Conservation (phyloP, 2,329 filamentous ascomycete species). For the Fusarium tricinctum region DNA sequence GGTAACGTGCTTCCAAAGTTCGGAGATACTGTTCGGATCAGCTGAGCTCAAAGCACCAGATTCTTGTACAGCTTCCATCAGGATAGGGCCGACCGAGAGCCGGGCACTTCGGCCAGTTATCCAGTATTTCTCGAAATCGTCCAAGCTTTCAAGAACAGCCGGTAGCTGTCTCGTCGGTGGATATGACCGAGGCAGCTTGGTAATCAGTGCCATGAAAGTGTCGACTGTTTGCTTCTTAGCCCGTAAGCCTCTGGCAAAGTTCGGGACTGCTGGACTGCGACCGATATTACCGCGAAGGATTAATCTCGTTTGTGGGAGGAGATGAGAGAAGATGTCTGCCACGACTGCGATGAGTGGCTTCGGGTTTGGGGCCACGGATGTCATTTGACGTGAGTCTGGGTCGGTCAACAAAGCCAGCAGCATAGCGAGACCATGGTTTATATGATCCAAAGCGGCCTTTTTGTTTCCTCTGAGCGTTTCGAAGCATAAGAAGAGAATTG, state of each 20-base stretch:
- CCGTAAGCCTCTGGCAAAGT: slow-evolving; percentile 35
- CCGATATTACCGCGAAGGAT: slow-evolving; percentile 32
- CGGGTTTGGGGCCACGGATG: slow-evolving; percentile 40
- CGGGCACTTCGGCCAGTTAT: slow-evolving; percentile 13
- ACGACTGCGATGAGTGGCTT: slow-evolving; percentile 38
- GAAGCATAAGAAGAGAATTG: slow-evolving; percentile 52
- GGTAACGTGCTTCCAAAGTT: slow-evolving; percentile 18
- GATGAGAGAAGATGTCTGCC: slow-evolving; percentile 35
- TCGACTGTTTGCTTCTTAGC: slow-evolving; percentile 37
- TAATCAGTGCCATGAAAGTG: slow-evolving; percentile 36
- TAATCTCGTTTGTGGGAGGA: slow-evolving; percentile 28
- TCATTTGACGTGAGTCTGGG: slow-evolving; percentile 18
- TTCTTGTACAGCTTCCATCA: slow-evolving; percentile 24
- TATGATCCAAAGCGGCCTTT: slow-evolving; percentile 53
- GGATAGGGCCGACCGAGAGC: slow-evolving; percentile 18
- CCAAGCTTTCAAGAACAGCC: slow-evolving; percentile 20
- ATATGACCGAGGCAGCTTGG: slow-evolving; percentile 22
- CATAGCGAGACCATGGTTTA: slow-evolving; percentile 55
- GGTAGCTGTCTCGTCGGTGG: slow-evolving; percentile 11
- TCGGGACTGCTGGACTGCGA: slow-evolving; percentile 29
- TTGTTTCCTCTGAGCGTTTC: slow-evolving; percentile 51
- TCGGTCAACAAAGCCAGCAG: slow-evolving; percentile 53
- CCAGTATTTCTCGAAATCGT: slow-evolving; percentile 45
- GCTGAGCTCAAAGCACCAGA: slow-evolving; percentile 13
- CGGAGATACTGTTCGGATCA: slow-evolving; percentile 14